Conservation (phyloP, 2,329 filamentous ascomycete species). For the Penicillium sp. region DNA sequence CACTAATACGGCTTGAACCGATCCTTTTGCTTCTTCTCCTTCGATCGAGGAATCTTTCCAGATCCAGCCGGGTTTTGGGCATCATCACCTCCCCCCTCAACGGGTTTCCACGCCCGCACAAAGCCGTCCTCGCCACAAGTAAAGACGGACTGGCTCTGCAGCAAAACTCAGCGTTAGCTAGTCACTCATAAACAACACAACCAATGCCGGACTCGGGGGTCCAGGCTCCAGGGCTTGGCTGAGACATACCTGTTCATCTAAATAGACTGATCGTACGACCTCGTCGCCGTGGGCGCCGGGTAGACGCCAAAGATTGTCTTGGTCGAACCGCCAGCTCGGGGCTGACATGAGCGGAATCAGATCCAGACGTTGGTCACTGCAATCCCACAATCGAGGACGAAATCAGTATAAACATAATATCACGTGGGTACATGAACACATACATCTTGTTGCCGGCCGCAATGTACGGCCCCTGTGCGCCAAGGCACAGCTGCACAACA, state of each 20-base stretch:
- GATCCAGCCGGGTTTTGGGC: slow-evolving; percentile 19
- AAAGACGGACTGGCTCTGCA: slow-evolving; percentile 44
- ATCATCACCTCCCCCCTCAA: slow-evolving; percentile 22
- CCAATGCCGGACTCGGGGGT: neutral
- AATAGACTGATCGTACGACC: slow-evolving; percentile 48
- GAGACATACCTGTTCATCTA: slow-evolving; percentile 47
- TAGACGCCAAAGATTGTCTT: slow-evolving; percentile 43
- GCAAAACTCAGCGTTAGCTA: slow-evolving; percentile 8
- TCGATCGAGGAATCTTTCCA: slow-evolving; percentile 29
- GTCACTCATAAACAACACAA: neutral
- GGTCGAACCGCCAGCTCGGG: slow-evolving; percentile 44
- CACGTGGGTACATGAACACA: slow-evolving; percentile 12
- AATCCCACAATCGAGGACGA: neutral
- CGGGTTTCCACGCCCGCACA: slow-evolving; percentile 42
- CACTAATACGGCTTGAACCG: slow-evolving; percentile 43
- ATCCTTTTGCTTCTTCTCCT: slow-evolving; percentile 42
- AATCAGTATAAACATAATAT: neutral
- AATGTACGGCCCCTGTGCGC: slow-evolving; percentile 46
- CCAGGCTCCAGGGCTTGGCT: neutral
- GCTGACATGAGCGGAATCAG: slow-evolving; percentile 42
- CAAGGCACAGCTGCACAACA: slow-evolving; percentile 56
- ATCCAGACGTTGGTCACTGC: slow-evolving; percentile 46
- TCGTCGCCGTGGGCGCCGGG: slow-evolving; percentile 53
- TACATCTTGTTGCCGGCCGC: slow-evolving; percentile 55
- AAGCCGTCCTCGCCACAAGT: slow-evolving; percentile 51